Base-by-base conservation (phyloP, 495 filamentous ascomycete genomes). In the Podospora didyma region DNA sequence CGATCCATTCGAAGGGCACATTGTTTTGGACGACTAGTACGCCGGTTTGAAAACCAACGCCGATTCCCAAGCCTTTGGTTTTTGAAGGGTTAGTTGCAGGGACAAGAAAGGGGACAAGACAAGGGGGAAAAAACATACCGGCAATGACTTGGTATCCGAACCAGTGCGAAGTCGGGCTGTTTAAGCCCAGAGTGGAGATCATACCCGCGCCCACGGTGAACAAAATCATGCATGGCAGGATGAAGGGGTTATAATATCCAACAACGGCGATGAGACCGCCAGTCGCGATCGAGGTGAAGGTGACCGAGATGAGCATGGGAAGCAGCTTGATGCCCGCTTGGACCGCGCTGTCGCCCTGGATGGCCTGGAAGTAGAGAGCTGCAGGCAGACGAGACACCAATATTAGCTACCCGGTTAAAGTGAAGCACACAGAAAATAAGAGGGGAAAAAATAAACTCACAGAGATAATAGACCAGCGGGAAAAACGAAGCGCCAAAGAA, bases 341-440 rank as follows among this genome's bases (percentile, higher is more conserved):
- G 16, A 86, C 82, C 19, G 92, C 88, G 0, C 76, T 76, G 28
- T 81, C 83, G 45, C 80, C 82, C 62, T 92, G 86, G 73, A 96
- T 85, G 19, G 89, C 88, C 64, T 97, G 92, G 78, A 97, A 96
- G 83, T 88, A 97, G 51, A 94, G 84, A 0, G 92, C 73, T 75
- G 56, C 16, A 16, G n/a, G n/a, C n/a, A 16, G 4, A 41, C n/a
- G 16, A 14, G 6, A 41, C n/a, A n/a, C n/a, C n/a, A n/a, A n/a
- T n/a, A n/a, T n/a, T n/a, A n/a, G n/a, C n/a, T n/a, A n/a, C n/a
- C n/a, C n/a, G n/a, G n/a, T n/a, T n/a, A n/a, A n/a, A n/a, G n/a
- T n/a, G n/a, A n/a, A n/a, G n/a, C n/a, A n/a, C n/a, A n/a, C n/a
- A 35, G 41, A 14, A 42, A 17, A 42, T 5, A 17, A 17, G 12